phyloP scores from a whole-genome alignment of 225 moss, liverwort and hornwort genomes.

The Asterella californica region DNA sequence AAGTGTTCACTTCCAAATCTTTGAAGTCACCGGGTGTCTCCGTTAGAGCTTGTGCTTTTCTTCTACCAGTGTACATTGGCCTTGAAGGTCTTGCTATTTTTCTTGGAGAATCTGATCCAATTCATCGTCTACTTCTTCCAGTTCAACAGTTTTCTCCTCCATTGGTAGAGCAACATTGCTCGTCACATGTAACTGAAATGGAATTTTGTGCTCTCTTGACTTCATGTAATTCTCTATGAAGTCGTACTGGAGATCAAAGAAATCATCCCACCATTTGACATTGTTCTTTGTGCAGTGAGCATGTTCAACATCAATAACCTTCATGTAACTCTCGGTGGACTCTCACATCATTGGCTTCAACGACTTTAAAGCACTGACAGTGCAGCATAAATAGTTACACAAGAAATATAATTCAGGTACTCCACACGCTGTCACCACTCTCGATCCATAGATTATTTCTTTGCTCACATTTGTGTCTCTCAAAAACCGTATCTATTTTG shows the following conservation, averaged over 20 bases:
- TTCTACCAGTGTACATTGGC: not conserved
- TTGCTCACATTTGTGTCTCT: not conserved
- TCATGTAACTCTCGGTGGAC: not conserved
- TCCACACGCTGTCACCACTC: not conserved
- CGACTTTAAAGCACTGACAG: not conserved
- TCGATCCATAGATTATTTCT: not conserved
- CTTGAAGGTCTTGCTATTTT: not conserved
- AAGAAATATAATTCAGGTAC: not conserved
- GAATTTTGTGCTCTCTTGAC: no score
- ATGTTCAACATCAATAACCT: not conserved
- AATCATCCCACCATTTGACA: not conserved
- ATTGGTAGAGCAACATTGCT: not conserved
- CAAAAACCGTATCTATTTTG: not conserved
- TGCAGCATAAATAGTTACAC: not conserved
- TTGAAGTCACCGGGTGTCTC: not conserved
- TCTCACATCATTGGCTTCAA: not conserved
- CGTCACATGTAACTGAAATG: not conserved
- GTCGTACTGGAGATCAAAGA: not conserved
- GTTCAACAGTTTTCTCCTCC: not conserved
- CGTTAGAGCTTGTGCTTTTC: not conserved
- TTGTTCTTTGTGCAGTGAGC: not conserved
- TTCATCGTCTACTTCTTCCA: no score
- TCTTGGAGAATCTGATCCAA: no score
- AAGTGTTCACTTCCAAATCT: not conserved
- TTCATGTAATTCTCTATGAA: not conserved